A percentile compares a stretch with the other conserved stretches of the same genome.
phyloP scores from a whole-genome alignment of 2,329 filamentous ascomycete genomes.

The Colletotrichum simmondsii region DNA sequence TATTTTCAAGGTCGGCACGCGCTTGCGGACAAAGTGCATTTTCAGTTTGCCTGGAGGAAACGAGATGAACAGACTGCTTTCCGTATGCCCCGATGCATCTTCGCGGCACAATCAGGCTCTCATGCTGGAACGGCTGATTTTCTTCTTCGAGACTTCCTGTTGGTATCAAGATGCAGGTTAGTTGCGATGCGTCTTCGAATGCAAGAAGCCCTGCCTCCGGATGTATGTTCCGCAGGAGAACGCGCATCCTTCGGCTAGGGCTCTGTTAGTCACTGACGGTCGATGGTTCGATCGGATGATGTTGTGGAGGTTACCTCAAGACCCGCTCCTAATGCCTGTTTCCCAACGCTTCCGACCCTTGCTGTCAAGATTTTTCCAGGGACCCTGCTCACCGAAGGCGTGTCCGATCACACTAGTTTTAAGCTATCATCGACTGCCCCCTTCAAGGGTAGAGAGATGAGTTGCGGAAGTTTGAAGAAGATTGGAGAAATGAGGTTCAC shows the following conservation, averaged over 20 bases:
- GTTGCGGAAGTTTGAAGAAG: background rate
- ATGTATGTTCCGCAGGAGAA: background rate
- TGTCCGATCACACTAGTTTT: background rate
- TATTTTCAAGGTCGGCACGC: background rate
- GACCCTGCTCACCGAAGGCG: background rate
- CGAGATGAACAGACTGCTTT: background rate
- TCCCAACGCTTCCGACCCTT: background rate
- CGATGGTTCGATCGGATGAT: background rate
- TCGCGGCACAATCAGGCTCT: background rate
- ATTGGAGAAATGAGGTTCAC: constrained; percentile 2
- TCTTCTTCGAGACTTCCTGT: background rate
- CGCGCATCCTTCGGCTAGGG: too few relatives aligned
- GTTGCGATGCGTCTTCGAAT: background rate
- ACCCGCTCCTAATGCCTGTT: background rate
- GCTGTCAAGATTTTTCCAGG: background rate
- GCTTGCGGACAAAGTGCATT: too few relatives aligned
- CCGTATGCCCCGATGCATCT: background rate
- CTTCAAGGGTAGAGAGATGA: background rate
- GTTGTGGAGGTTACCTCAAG: background rate
- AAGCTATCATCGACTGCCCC: background rate
- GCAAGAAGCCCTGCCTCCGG: background rate
- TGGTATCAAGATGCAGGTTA: background rate
- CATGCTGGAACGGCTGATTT: background rate
- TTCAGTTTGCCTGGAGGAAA: background rate
- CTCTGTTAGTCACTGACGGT: background rate